Conservation (phyloP, 331 rosid species). For the Cydonia oblonga region DNA sequence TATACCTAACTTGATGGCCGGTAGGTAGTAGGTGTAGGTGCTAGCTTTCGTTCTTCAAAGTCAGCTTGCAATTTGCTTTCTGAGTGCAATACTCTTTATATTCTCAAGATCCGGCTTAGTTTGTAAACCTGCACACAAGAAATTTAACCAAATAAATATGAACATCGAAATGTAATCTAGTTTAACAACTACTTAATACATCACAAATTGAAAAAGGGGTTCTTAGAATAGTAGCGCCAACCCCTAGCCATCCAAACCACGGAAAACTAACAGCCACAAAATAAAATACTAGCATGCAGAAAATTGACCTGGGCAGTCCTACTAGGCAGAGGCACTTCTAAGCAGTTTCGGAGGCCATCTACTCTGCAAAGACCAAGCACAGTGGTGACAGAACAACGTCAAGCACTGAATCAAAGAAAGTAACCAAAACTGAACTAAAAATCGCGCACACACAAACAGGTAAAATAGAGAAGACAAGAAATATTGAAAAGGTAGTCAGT, state of each 20-base stretch:
- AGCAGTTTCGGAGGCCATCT: conserved; percentile 68
- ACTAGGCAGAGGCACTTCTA: conserved; percentile 63
- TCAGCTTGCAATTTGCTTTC: conserved; percentile 1
- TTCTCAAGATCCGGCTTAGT: conserved; percentile 43
- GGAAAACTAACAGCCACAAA: not conserved
- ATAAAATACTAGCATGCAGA: not conserved
- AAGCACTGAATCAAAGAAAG: not conserved
- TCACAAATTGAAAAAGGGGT: not conserved
- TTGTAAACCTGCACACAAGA: conserved; percentile 36
- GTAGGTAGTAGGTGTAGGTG: not conserved
- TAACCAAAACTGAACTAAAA: not conserved
- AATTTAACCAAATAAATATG: not conserved
- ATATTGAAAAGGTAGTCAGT: not conserved
- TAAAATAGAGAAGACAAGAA: not conserved
- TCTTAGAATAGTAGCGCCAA: not conserved
- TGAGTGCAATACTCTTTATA: conserved; percentile 11
- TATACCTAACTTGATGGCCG: not conserved
- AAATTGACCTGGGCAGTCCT: conserved; percentile 75
- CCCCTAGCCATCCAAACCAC: not conserved
- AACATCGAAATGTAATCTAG: not conserved
- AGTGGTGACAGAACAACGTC: not conserved
- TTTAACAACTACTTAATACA: not conserved
- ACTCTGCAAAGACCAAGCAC: conserved; percentile 37
- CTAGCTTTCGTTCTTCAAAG: not conserved
- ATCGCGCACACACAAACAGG: not conserved